Base-by-base conservation (phyloP, 225 moss, liverwort and hornwort genomes). In the Antitrichia curtipendula region DNA sequence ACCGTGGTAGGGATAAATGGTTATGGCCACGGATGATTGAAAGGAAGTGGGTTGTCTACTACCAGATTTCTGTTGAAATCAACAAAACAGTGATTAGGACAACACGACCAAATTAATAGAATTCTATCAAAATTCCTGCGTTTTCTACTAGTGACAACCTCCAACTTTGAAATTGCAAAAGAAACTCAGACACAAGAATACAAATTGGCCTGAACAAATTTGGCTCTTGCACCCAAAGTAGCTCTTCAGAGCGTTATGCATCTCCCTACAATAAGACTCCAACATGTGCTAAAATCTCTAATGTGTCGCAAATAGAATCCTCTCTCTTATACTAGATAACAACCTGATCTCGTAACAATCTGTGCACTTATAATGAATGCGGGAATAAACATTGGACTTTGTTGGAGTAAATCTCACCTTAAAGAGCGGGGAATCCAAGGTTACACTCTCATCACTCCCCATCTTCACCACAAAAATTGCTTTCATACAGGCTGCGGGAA, bases 381-480 rank as follows among this genome's bases (percentile, higher is more conserved):
- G 27, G 45, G 68, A 73, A 86, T 4, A 45, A 77, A 27, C 2
- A 20, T 16, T 27, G 11, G 52, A 68, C 38, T n/a, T 43, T 8
- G 32, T 22, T 21, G 58, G 81, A 72, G 59, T 83, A 70, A 84
- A 85, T 53, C 90, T 90, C 90, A 99, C 98, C 94, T 94, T 94
- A 87, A 95, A 99, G 73, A 97, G 92, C 27, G 92, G 94, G 36
- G 94, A 95, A 89, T 99, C 95, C 71, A 99, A 88, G 66, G 97
- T 96, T 62, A 99, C 88, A 88, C 94, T 99, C 93, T 99, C 97
- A 60, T 99, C n/a, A 99, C 90, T 99, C 97, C 90, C 99, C 99
- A 86, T 97, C 99, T 90, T 99, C 99, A 32, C 99, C 99, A 62
- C 99, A 99, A 27, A 96, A 93, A 66, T 99, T 99, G 91, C 96